Conservation (phyloP, 2,329 filamentous ascomycete genomes). For the Cladosporium sp. region DNA sequence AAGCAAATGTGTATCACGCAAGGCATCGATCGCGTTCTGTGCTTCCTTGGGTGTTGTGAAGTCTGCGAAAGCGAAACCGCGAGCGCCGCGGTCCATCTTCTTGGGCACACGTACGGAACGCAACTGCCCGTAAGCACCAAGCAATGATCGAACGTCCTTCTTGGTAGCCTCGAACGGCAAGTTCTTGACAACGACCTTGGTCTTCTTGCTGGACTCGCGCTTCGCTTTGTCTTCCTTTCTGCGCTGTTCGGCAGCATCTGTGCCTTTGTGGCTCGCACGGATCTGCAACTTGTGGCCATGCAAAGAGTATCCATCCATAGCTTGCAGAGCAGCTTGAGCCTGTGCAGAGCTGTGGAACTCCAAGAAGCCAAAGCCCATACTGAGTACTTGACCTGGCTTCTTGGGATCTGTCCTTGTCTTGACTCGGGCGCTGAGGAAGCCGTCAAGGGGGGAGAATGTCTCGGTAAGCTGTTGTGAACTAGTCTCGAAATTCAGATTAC, state of each 20-base stretch:
- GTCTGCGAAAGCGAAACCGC: slow-evolving; percentile 96
- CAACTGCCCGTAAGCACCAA: slow-evolving; percentile 87
- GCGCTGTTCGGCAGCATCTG: slow-evolving; percentile 84
- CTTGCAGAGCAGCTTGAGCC: slow-evolving; percentile 74
- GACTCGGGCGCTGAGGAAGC: slow-evolving; percentile 84
- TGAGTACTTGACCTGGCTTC: slow-evolving; percentile 80
- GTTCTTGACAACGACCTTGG: slow-evolving; percentile 98
- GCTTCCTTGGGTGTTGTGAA: slow-evolving; percentile 91
- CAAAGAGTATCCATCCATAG: slow-evolving; percentile 88
- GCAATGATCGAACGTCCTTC: slow-evolving; percentile 83
- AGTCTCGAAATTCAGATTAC: slow-evolving; percentile 91
- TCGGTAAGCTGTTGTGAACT: slow-evolving; percentile 74
- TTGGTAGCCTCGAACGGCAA: slow-evolving; percentile 93
- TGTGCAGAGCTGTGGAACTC: slow-evolving; percentile 79
- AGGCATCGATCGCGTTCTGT: slow-evolving; percentile 82
- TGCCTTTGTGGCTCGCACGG: slow-evolving; percentile 80
- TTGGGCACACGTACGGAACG: slow-evolving; percentile 91
- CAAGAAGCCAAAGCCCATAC: slow-evolving; percentile 96
- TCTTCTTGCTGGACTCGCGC: slow-evolving; percentile 72
- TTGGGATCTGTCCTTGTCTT: slow-evolving; percentile 95
- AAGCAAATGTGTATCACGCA: slow-evolving; percentile 89
- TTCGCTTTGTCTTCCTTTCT: slow-evolving; percentile 79
- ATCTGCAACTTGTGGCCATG: slow-evolving; percentile 84
- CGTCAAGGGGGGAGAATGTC: slow-evolving; percentile 76
- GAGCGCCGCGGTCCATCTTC: slow-evolving; percentile 84